Evolutionary conservation across 768 basidiomycete species (phyloP), one percentile per base, ranked within the genome.

Genomic region (Zangia roseola): DNA sequence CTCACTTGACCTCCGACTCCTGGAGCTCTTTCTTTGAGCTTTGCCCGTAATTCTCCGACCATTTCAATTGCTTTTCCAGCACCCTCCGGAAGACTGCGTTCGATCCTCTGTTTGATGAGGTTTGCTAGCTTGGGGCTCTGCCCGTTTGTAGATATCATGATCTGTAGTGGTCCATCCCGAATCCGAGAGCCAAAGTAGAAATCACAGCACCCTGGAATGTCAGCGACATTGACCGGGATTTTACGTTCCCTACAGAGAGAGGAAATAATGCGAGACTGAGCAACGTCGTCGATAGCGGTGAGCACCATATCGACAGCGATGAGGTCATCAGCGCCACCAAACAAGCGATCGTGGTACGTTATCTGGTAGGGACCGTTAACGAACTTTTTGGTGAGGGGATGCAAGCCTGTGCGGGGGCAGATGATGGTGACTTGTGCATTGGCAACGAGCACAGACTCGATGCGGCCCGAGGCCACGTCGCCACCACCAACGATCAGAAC

Each of bases 101-200:
- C 82, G 52, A 98, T 74, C 58, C 69, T 76, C 53, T 78, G 74
- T 55, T 85, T 81, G 45, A 99, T 82, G 57, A 97, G 74, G 53
- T 87, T 87, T 4, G 94, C 93, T 62, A 98, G 76, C 62, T 90
- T 86, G 2, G 97, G 97, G 12, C 92, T 90, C 58, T 89, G 84
- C 26, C 97, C 97, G 52, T 91, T 91, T 4, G 97, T 98, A 16
- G 92, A 94, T 43, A 99, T 84, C 88, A 98, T 88, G 55, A 99
- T 83, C 69, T 97, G 94, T 20, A 99, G 72, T 0, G 94, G 91
- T 1, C 95, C 94, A 52, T 84, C 79, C 25, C 91, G 85, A 51
- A 97, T 83, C 66, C 92, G 90, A 4, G 91, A 88, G 42, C 97
- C 97, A 71, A 98, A 99, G 75, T 94, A 98, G 63, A 99, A 99